A percentile compares a stretch with the other conserved stretches of the same genome.
phyloP scores from a whole-genome alignment of 2,329 filamentous ascomycete genomes.

The Dothiorella sarmentorum region DNA sequence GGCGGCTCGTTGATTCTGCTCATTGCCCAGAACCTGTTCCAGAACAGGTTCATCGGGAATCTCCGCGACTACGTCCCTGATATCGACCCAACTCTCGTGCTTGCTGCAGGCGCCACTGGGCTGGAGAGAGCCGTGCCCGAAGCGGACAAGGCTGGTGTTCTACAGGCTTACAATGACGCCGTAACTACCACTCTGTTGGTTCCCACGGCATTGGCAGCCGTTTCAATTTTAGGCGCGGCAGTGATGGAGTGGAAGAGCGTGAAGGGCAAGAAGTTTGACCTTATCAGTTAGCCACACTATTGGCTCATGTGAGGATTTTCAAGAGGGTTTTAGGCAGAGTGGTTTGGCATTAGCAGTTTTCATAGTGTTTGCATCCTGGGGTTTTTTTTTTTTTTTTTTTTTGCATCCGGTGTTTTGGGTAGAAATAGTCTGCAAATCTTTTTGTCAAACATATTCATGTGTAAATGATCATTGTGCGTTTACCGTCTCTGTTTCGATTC shows the following conservation, averaged over 20 bases:
- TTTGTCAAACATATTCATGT: neutral
- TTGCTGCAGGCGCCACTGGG: conserved; percentile 43
- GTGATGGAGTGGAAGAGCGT: conserved; percentile 12
- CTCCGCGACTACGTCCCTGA: conserved; percentile 45
- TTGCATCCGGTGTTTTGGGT: neutral
- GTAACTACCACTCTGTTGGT: conserved; percentile 52
- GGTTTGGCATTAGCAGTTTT: neutral
- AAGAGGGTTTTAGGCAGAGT: neutral
- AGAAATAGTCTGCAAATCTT: neutral
- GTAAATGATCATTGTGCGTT: neutral
- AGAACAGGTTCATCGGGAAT: conserved; percentile 57
- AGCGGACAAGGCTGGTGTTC: conserved; percentile 20
- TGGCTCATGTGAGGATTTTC: neutral
- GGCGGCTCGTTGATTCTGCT: conserved; percentile 65
- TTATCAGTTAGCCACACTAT: neutral
- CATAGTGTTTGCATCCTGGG: too few relatives aligned
- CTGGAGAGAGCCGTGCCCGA: conserved; percentile 22
- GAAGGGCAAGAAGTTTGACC: conserved; percentile 8
- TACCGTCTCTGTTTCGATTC: too few relatives aligned
- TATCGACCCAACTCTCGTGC: conserved; percentile 36
- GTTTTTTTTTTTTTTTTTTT: neutral
- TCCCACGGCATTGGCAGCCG: conserved; percentile 42
- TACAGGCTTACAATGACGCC: conserved; percentile 31
- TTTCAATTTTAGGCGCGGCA: neutral
- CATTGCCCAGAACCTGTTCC: conserved; percentile 65